phyloP scores from a whole-genome alignment of 1,139 yeast genomes.

The Pichia sp. region DNA sequence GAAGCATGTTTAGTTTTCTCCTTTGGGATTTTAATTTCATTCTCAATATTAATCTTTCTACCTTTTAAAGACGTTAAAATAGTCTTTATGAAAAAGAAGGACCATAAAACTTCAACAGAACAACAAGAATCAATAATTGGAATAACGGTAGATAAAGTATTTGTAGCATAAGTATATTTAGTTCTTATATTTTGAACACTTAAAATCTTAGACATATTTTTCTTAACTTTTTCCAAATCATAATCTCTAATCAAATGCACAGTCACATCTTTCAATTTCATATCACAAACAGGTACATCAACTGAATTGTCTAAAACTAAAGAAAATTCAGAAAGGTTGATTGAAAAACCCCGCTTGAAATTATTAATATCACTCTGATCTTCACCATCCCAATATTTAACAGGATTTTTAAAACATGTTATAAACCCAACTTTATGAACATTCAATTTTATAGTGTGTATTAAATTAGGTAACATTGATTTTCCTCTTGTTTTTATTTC shows the following conservation, averaged over 20 bases:
- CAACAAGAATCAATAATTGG: conserved; percentile 24
- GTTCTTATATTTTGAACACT: conserved; percentile 10
- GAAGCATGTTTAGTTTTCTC: background rate
- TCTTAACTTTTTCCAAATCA: conserved; percentile 13
- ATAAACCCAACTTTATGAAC: conserved; percentile 18
- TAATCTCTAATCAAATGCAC: conserved; percentile 21
- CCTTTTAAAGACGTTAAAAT: conserved; percentile 17
- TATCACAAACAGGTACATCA: conserved; percentile 12
- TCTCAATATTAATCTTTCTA: background rate
- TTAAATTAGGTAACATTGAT: conserved; percentile 13
- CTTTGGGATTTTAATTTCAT: background rate
- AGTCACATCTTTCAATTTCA: conserved; percentile 9
- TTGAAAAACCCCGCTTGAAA: conserved; percentile 22
- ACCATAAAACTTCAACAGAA: conserved; percentile 29
- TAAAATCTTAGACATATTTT: conserved; percentile 13
- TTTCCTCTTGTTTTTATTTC: background rate
- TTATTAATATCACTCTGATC: conserved; percentile 26
- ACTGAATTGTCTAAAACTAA: conserved; percentile 9
- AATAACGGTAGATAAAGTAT: conserved; percentile 18
- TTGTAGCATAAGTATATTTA: conserved; percentile 15
- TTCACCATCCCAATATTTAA: conserved; percentile 24
- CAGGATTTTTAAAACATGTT: conserved; percentile 26
- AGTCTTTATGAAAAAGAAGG: conserved; percentile 23
- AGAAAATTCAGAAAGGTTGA: conserved; percentile 1
- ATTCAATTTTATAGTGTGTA: conserved; percentile 13